phyloP scores from a whole-genome alignment of 352 stramenopile genomes.

The Phytopythium montanum region DNA sequence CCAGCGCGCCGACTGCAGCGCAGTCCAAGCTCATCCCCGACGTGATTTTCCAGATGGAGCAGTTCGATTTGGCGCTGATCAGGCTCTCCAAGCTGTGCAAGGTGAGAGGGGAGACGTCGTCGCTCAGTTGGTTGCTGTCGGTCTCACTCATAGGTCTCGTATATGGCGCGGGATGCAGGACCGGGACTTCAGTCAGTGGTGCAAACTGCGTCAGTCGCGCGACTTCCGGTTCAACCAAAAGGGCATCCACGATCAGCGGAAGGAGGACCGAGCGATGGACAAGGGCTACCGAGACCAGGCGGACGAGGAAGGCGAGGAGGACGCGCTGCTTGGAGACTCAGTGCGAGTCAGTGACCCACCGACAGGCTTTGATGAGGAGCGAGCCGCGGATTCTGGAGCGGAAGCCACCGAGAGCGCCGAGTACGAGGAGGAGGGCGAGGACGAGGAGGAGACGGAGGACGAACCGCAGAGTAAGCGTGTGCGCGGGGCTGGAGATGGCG shows the following conservation, averaged over 20 bases:
- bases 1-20: conserved; percentile 7
- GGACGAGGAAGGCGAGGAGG: conserved; percentile 8
- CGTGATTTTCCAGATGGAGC: conserved; percentile 65
- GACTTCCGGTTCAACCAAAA: conserved; percentile 57
- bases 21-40: conserved; percentile 63
- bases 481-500: neutral
- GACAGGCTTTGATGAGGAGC: neutral
- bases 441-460: neutral
- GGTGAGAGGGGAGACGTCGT: conserved; percentile 13
- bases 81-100: conserved; percentile 63
- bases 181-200: conserved; percentile 49
- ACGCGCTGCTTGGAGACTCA: conserved; percentile 15
- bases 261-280: conserved; percentile 12
- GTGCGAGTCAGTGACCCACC: conserved; percentile 4
- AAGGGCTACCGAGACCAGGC: conserved; percentile 15
- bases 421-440: neutral
- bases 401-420: conserved; percentile 7
- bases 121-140: neutral
- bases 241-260: conserved; percentile 19
- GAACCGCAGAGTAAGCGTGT: neutral
- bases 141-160: neutral
- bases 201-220: conserved; percentile 36
- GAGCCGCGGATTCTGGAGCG: conserved; percentile 6
- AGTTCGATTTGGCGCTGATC: conserved; percentile 63
- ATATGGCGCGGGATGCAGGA: conserved; percentile 12